A percentile compares a stretch with the other conserved stretches of the same genome.
Conservation (phyloP, 371 early-diverging fungal genomes). For the Actinomucor elegans region DNA sequence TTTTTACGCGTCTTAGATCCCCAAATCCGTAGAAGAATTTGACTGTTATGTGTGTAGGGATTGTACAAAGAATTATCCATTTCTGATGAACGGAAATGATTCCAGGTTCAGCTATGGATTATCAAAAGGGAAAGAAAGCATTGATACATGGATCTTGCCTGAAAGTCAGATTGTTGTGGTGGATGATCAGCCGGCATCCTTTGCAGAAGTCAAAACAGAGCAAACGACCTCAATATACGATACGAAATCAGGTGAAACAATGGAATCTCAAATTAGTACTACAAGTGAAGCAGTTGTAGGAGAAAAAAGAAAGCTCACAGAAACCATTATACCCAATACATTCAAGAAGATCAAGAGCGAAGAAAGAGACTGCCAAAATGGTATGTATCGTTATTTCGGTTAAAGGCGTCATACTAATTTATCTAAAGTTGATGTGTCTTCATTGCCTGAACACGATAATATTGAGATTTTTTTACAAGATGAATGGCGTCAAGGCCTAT, state of each 20-base stretch:
- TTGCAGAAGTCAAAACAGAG: no score
- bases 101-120: conserved; percentile 53
- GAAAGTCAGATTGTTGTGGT: conserved; percentile 1
- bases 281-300: background rate
- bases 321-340: background rate
- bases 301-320: conserved; percentile 15
- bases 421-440: conserved; percentile 10
- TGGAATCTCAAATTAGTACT: no score
- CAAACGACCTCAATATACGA: no score
- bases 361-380: conserved; percentile 2
- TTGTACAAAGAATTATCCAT: conserved; percentile 67
- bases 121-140: conserved; percentile 15
- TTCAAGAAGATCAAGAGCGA: conserved; percentile 7
- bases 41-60: conserved; percentile 80
- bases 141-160: conserved; percentile 30
- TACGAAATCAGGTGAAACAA: no score
- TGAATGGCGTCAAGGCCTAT: conserved; percentile 53
- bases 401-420: background rate
- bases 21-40: conserved; percentile 61
- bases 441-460: conserved; percentile 18
- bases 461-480: conserved; percentile 49
- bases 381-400: background rate
- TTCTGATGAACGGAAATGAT: conserved; percentile 51
- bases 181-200: no score
- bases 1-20: conserved; percentile 44